Evolutionary conservation across 257 asterid species (phyloP).

Genomic region (Forsythia suspensa): DNA sequence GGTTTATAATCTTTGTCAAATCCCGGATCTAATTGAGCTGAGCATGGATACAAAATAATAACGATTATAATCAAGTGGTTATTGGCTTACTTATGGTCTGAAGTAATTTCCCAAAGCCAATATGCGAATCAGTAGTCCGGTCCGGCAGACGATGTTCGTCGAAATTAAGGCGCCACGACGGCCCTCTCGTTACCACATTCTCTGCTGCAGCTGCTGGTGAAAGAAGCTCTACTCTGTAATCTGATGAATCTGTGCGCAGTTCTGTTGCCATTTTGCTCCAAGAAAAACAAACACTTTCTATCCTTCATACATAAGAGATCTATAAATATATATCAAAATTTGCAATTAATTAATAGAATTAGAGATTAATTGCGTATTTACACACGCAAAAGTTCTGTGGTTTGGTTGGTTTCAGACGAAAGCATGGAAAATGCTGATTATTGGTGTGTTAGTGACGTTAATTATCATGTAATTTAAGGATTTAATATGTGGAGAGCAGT

Average conservation of each 20-base stretch:
- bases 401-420: neutral
- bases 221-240: slow-evolving; percentile 22
- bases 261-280: slow-evolving; percentile 11
- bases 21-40: too few species aligned
- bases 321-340: too few species aligned
- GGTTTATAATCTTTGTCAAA: too few species aligned
- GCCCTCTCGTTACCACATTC: neutral
- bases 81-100: neutral
- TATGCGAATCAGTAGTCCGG: neutral
- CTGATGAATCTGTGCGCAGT: slow-evolving; percentile 19
- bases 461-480: neutral
- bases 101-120: slow-evolving; percentile 5
- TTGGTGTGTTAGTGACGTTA: neutral
- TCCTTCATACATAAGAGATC: neutral
- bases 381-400: too few species aligned
- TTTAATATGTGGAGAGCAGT: neutral
- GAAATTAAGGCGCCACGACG: slow-evolving; percentile 23
- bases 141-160: slow-evolving; percentile 16
- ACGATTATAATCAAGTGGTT: neutral
- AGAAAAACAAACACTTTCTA: neutral
- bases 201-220: slow-evolving; percentile 12
- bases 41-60: too few species aligned
- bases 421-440: neutral
- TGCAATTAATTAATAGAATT: too few species aligned
- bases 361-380: too few species aligned